Base-by-base conservation (phyloP, 2,329 filamentous ascomycete genomes). In the Xylariaceae sp. region DNA sequence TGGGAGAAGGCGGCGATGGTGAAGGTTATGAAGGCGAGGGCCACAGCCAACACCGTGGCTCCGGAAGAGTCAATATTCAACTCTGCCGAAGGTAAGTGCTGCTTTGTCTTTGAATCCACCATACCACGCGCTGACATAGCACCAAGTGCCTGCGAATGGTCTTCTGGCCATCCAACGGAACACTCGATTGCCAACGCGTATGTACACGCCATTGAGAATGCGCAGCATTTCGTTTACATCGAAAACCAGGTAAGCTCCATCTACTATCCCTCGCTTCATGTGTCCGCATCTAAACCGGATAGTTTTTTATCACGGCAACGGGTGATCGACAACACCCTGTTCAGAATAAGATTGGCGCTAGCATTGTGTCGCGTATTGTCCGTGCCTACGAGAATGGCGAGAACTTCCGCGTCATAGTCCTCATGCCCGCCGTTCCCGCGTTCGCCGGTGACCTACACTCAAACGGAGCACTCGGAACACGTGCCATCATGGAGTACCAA, bases 141-240 rank as follows among this genome's bases (percentile, higher is more conserved):
- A 18, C 20, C 1, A 20, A 82, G 79, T 61, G 75, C 73, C 49
- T 75, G 73, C 29, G 70, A 75, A 30, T 84, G 81, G 81, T 83
- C 80, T 2, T 69, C 75, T 11, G 80, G 80, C 2, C 75, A 79
- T 44, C 70, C 71, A 5, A 78, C 77, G 1, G 81, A 84, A 66
- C 91, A 94, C 70, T 96, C 91, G 0, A 93, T 97, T 57, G 84
- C 87, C 57, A 92, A 93, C 67, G 92, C 92, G 1, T 96, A 96
- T 66, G 84, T 89, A 27, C 80, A 88, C 36, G 80, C 85, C 23
- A 92, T 92, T 62, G 77, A 74, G 30, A 84, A 85, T 42, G 86
- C 86, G 15, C 75, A 85, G 65, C 85, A 91, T 67, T 92, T 88
- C 65, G 73, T 92, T 53, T 92, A 92, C 70, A 91, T 92, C 29